phyloP scores from a whole-genome alignment of 495 filamentous ascomycete species.

The Daldinia grandis region DNA sequence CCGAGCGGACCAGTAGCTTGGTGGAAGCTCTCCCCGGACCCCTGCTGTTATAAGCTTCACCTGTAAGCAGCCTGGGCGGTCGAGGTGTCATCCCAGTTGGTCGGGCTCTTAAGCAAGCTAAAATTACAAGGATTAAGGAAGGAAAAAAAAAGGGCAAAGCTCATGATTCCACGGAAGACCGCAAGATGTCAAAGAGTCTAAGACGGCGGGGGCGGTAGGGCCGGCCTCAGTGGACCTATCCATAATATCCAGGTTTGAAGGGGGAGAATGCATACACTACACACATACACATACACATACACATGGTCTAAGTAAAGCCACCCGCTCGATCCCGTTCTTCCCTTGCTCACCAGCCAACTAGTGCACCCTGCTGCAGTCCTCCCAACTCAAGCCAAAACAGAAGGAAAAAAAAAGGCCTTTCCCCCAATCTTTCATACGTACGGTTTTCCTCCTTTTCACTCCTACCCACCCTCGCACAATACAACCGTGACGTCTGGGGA shows the following conservation, averaged over 20 bases:
- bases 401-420: conserved; percentile 17
- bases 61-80: conserved; percentile 34
- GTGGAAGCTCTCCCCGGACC: conserved; percentile 33
- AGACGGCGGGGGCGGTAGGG: conserved; percentile 32
- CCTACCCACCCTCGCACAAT: conserved; percentile 43
- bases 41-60: conserved; percentile 30
- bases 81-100: conserved; percentile 42
- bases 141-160: conserved; percentile 28
- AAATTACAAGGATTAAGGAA: conserved; percentile 15
- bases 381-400: conserved; percentile 5
- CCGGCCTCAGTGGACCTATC: conserved; percentile 9
- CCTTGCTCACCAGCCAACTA: conserved; percentile 26
- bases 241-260: conserved; percentile 14
- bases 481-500: conserved; percentile 33
- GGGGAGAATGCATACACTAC: conserved; percentile 7
- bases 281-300: too few species aligned
- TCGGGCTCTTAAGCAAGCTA: conserved; percentile 39
- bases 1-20: conserved; percentile 20
- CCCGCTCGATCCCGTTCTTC: conserved; percentile 35
- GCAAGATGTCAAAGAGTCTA: conserved; percentile 14
- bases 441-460: conserved; percentile 24
- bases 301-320: conserved; percentile 28
- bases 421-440: conserved; percentile 22
- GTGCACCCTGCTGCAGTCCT: conserved; percentile 26
- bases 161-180: conserved; percentile 13